Evolutionary conservation across 2,329 filamentous ascomycete species (phyloP).

Genomic region (Clarireedia sp.): DNA sequence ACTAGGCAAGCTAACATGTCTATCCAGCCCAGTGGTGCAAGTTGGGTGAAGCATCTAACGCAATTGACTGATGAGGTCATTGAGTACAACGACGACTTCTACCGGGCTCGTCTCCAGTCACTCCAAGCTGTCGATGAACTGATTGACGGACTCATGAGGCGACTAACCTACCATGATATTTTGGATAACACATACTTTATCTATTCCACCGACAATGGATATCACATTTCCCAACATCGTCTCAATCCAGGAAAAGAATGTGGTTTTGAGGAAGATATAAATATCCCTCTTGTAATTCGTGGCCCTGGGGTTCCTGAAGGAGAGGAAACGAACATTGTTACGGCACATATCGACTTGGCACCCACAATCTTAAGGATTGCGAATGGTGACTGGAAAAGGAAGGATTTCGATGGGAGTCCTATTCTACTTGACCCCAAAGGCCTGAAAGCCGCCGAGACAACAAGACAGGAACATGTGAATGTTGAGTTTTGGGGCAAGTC

Average conservation of each 20-base stretch:
- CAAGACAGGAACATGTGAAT: conserved; percentile 39
- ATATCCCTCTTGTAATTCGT: conserved; percentile 47
- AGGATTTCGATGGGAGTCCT: conserved; percentile 39
- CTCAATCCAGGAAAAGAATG: conserved; percentile 43
- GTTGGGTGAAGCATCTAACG: conserved; percentile 38
- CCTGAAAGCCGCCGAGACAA: conserved; percentile 15
- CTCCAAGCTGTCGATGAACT: conserved; percentile 50
- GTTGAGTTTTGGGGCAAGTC: conserved; percentile 39
- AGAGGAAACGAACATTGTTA: conserved; percentile 35
- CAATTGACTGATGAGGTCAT: conserved; percentile 36
- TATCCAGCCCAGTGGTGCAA: conserved; percentile 36
- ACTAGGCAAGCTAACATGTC: neutral
- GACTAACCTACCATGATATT: conserved; percentile 33
- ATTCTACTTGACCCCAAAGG: conserved; percentile 31
- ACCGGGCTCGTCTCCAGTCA: conserved; percentile 42
- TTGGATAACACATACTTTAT: conserved; percentile 48
- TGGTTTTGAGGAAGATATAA: conserved; percentile 43
- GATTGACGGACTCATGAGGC: conserved; percentile 38
- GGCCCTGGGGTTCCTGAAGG: conserved; percentile 46
- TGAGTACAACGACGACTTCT: conserved; percentile 43
- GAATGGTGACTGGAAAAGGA: conserved; percentile 30
- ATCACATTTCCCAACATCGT: conserved; percentile 44
- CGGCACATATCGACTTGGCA: conserved; percentile 45
- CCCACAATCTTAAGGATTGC: conserved; percentile 40
- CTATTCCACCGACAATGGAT: conserved; percentile 49